These are phyloP conservation scores for Adansonia grandidieri DNA, from an alignment of 441 rosid genomes.

Conservation along the genomic window DNA sequence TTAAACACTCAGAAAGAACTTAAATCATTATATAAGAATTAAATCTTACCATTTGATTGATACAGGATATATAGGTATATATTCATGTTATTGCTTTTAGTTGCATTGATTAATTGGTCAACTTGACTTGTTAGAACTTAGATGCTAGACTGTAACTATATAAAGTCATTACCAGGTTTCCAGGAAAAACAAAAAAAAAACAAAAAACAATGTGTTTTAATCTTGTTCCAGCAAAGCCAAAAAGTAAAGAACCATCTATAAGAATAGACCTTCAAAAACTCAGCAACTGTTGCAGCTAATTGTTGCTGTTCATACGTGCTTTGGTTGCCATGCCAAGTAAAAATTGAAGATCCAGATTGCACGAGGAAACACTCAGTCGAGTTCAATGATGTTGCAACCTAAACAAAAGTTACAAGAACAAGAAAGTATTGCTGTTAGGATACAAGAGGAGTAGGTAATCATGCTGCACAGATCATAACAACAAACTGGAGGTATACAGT, in stretches of 20 bases:
- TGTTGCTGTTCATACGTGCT: constrained; percentile 92
- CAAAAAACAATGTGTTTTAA: background rate
- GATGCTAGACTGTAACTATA: constrained; percentile 6
- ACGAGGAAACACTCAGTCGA: constrained; percentile 88
- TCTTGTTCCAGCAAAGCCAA: constrained; percentile 17
- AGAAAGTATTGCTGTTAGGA: constrained; percentile 2
- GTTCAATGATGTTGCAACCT: constrained; percentile 92
- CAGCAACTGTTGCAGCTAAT: constrained; percentile 79
- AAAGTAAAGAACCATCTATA: background rate
- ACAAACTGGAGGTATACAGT: constrained; percentile 7
- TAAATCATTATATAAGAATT: background rate
- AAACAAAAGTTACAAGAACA: constrained; percentile 28
- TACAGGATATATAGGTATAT: background rate
- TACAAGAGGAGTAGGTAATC: constrained; percentile 15
- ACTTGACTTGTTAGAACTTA: background rate
- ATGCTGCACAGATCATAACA: constrained; percentile 12
- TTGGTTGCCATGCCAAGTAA: constrained; percentile 96
- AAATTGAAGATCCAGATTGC: constrained; percentile 94
- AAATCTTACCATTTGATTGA: constrained; percentile 10
- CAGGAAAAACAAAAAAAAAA: background rate
- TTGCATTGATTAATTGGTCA: background rate
- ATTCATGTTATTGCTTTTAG: constrained; percentile 1
- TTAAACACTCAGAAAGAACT: background rate
- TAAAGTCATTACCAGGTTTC: constrained; percentile 12
- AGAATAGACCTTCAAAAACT: constrained; percentile 74